These are phyloP conservation scores for Podospora fimiseda DNA, from an alignment of 495 filamentous ascomycete species.

Conservation along the genomic window DNA sequence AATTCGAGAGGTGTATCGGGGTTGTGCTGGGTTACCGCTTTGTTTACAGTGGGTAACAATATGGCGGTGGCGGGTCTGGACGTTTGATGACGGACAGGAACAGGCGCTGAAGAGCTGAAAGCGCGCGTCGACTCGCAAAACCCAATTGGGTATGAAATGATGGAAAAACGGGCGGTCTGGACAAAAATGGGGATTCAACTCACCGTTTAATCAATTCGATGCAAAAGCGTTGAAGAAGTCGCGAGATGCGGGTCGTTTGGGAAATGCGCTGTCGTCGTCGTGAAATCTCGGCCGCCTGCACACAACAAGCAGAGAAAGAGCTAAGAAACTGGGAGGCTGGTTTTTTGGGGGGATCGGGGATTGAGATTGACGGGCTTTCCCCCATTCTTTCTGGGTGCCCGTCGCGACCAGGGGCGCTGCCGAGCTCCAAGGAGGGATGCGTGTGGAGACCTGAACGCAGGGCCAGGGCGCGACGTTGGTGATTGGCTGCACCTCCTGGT, in stretches of 20 bases:
- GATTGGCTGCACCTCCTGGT: constrained; percentile 20
- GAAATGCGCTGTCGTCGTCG: constrained; percentile 10
- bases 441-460: constrained; percentile 22
- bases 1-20: constrained; percentile 1
- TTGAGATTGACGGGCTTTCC: constrained; percentile 4
- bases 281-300: constrained; percentile 11
- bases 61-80: constrained; percentile 13
- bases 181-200: constrained; percentile 8
- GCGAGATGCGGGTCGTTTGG: constrained; percentile 6
- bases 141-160: not conserved
- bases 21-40: constrained; percentile 13
- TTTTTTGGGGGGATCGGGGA: constrained; percentile 9
- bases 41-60: constrained; percentile 16
- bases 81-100: not conserved
- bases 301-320: no score
- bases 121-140: constrained; percentile 2
- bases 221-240: constrained; percentile 5
- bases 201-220: constrained; percentile 4
- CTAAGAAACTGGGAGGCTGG: constrained; percentile 15
- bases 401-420: constrained; percentile 8
- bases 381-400: constrained; percentile 4
- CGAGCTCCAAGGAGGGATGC: constrained; percentile 7
- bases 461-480: constrained; percentile 3
- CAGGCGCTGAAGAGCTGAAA: not conserved
- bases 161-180: not conserved